Evolutionary conservation across 176 grass and related monocot genomes (phyloP).

Genomic region (Musa schizocarpa): DNA sequence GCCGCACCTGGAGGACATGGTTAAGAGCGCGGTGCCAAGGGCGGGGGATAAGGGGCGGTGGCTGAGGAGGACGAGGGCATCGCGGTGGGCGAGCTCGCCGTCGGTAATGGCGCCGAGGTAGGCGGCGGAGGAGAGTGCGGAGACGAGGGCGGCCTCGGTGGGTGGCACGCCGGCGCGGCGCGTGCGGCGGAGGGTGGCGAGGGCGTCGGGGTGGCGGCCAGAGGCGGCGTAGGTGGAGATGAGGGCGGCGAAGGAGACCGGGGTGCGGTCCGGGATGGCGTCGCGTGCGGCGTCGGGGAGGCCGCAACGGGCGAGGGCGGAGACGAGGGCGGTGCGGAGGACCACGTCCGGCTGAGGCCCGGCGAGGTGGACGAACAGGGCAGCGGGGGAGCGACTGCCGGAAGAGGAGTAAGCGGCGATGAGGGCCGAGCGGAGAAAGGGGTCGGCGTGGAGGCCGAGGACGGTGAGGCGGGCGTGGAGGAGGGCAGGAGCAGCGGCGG

Average conservation of each 20-base stretch:
- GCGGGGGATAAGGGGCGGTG: not conserved
- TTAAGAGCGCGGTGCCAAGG: slow-evolving; percentile 13
- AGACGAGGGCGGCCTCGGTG: slow-evolving; percentile 14
- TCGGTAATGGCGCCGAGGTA: slow-evolving; percentile 8
- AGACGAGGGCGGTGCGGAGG: slow-evolving; percentile 19
- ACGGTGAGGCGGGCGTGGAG: slow-evolving; percentile 19
- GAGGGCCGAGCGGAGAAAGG: slow-evolving; percentile 20
- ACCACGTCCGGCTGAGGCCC: slow-evolving; percentile 4
- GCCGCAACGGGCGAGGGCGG: slow-evolving; percentile 15
- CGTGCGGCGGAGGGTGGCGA: not conserved
- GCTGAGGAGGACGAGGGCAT: not conserved
- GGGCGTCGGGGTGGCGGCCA: slow-evolving; percentile 1
- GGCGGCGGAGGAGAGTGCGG: slow-evolving; percentile 13
- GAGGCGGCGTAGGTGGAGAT: not conserved
- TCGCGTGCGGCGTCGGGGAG: slow-evolving; percentile 6
- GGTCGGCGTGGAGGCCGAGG: slow-evolving; percentile 11
- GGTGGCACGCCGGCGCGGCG: not conserved
- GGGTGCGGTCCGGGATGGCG: not conserved
- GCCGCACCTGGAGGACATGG: slow-evolving; percentile 11
- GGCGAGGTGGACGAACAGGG: not conserved
- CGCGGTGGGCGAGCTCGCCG: slow-evolving; percentile 11
- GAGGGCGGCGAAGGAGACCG: slow-evolving; percentile 14
- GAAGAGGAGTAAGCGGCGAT: slow-evolving; percentile 15
- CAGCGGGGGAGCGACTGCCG: not conserved
- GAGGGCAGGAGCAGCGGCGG: not conserved